Base-by-base conservation (phyloP, 768 basidiomycete genomes). In the Lentinula raphanica region DNA sequence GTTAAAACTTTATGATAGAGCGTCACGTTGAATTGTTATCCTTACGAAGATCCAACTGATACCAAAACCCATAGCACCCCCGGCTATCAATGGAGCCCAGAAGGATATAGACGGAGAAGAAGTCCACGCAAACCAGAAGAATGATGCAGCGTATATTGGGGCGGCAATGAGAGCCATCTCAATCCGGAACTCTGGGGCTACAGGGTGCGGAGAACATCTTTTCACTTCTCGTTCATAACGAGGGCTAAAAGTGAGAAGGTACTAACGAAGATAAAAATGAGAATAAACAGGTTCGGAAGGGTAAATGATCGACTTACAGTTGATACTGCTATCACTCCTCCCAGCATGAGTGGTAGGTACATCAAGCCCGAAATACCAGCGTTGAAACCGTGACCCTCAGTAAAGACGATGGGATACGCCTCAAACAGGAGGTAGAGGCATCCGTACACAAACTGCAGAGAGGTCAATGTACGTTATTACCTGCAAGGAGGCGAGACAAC, bases 71-170 rank as follows among this genome's bases (percentile, higher is more conserved):
- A 83, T 66, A 8, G 76, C 54, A 21, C 74, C 58, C 1, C 82
- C 81, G 0, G 83, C 74, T 58, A 77, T 61, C 63, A 86, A 69
- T 1, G 84, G 85, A 0, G 69, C 78, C 80, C 80, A 84, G 27
- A 77, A 76, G 0, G 76, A 75, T 56, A 85, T 73, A 40, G 68
- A 71, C 9, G 83, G 78, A 59, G 66, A 81, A 0, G 83, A 83
- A 1, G 85, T 82, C 85, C 85, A 86, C 76, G 71, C 79, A 64
- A 88, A 84, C 85, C 85, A 85, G 69, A 88, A 87, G 68, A 86
- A 81, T 3, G 81, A 77, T 21, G 74, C 49, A 15, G 79, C 70
- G 58, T 83, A 76, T 15, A 84, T 60, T 0, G 85, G 85, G 0
- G 79, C 77, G 2, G 76, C 79, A 59, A 80, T 65, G 59, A 86